Evolutionary conservation across 2,329 filamentous ascomycete species (phyloP).

Genomic region (Colletotrichum higginsianum): DNA sequence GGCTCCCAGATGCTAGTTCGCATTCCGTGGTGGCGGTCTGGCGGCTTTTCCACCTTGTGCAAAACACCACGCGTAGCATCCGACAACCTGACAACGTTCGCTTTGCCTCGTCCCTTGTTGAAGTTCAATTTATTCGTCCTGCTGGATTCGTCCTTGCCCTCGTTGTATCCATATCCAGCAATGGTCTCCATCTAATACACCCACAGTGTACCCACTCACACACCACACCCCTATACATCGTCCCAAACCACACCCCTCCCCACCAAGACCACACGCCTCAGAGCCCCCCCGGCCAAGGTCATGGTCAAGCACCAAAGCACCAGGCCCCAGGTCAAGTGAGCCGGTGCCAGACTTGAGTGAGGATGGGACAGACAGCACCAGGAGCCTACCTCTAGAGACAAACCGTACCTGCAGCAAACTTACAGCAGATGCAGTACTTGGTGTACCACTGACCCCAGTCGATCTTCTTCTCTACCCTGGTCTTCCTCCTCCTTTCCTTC

Average conservation of each 20-base stretch:
- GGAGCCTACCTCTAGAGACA: background rate
- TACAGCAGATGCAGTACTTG: background rate
- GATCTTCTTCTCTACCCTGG: background rate
- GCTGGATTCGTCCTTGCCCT: background rate
- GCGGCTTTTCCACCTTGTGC: constrained; percentile 2
- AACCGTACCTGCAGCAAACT: background rate
- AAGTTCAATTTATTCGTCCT: background rate
- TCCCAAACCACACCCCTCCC: background rate
- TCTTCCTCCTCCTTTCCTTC: constrained; percentile 13
- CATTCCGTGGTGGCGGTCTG: constrained; percentile 5
- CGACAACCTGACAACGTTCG: background rate
- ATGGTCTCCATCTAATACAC: background rate
- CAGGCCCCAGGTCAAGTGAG: constrained; percentile 4
- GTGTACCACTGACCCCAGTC: constrained; percentile 21
- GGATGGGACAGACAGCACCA: too few relatives aligned
- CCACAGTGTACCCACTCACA: background rate
- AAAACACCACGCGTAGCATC: background rate
- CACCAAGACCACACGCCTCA: constrained; percentile 14
- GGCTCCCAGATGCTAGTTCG: constrained; percentile 14
- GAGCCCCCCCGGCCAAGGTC: constrained; percentile 5
- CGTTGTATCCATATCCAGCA: background rate
- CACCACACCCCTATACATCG: background rate
- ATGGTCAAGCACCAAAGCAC: constrained; percentile 18
- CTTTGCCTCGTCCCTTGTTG: background rate
- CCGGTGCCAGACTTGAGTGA: background rate